Evolutionary conservation across 345 rosid species (phyloP), one percentile per base, ranked within the genome.

Genomic region (Luvunga scandens): DNA sequence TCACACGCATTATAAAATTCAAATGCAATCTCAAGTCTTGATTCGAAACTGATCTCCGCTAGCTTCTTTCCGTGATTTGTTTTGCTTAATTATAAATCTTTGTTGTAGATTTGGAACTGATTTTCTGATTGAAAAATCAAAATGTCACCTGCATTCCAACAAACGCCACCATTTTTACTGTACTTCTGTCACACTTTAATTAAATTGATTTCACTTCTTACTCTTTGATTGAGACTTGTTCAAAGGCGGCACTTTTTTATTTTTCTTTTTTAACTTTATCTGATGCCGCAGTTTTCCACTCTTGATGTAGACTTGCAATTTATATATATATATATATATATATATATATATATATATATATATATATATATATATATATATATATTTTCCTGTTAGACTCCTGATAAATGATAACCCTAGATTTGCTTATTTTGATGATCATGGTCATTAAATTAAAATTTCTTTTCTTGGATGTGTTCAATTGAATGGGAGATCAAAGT

Each of bases 71-170:
- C 63, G 2, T 53, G 72, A 67, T 39, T 66, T 68, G 55, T 36
- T 73, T 72, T 45, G 31, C 8, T 75, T 53, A 62, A 36, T 69
- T 80, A 73, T 53, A 53, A 53, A 53, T 53, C 57, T 53, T 62
- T 59, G 13, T 21, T 25, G 27, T 7, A 45, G 55, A 50, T 81
- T 61, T 57, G 70, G 31, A 12, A 12, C 8, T 6, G 72, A 62
- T 69, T 78, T 45, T 62, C 61, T 71, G 59, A 31, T 63, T 62
- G 57, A 21, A 53, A 66, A 22, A 60, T 64, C 71, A 75, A 31
- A 78, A 36, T 82, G 79, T 71, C 80, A 64, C 77, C 70, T 57
- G 24, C n/a, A 69, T 53, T 66, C 57, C 79, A 76, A 34, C 33
- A 30, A 55, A 67, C 28, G 66, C 38, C n/a, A 33, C 22, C 57